Base-by-base conservation (phyloP, 2,329 filamentous ascomycete genomes). In the Zalaria sp. region DNA sequence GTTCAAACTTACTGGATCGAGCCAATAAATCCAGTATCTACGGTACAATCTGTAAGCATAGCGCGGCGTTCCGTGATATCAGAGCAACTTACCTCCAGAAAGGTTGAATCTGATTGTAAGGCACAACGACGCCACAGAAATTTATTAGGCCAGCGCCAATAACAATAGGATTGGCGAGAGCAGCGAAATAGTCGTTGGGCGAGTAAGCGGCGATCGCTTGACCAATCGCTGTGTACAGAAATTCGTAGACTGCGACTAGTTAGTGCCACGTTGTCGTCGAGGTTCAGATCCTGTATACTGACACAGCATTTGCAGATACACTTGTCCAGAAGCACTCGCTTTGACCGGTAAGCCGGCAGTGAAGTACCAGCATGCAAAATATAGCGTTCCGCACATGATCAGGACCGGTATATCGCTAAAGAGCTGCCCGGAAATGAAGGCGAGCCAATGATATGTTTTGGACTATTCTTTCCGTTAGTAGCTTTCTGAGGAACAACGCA, bases 341-440 rank as follows among this genome's bases (percentile, higher is more conserved):
- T 49, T 77, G 73, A 5, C 83, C 60, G 37, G 81, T 68, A 50
- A 83, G 5, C 63, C 75, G 9, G 60, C 51, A 2, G 58, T 54
- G 43, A 80, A 83, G 65, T 83, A 83, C 64, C 76, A 81, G 53
- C 67, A 72, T 2, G 71, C 68, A 51, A 68, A 84, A 49, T 75
- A 71, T 5, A 83, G 53, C 25, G 81, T 60, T 9, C 69, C 75
- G 1, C 75, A 73, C 5, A 83, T 41, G 9, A 75, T 64, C 38
- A 72, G 66, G 58, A 67, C 84, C 0, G 79, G 79, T 1, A 84
- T 65, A 56, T 85, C 81, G 38, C 81, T 77, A 2, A 80, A 39
- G 38, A 84, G 71, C 52, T 82, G 81, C 51, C 77, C 72, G 1
- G 79, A 61, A 56, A 84, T 71, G 56, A 85, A 83, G 1, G 69